Base-by-base conservation (phyloP, 2,329 filamentous ascomycete genomes). In the Fusarium decemcellulare region DNA sequence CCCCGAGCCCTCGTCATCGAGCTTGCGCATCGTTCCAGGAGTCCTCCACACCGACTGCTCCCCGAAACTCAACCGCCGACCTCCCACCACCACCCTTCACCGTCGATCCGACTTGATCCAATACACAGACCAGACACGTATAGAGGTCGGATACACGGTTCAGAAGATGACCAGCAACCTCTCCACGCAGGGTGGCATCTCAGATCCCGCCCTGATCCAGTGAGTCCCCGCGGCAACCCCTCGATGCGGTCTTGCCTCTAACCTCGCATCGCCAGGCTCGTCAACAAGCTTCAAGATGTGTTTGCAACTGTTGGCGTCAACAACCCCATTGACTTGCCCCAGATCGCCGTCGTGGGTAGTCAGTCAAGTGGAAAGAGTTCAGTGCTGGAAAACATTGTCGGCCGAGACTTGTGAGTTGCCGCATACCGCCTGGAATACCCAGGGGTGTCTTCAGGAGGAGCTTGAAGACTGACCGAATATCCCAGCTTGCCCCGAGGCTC, bases 281-380 rank as follows among this genome's bases (percentile, higher is more conserved):
- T 99, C 80, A 99, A 99, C 87, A 98, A 97, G 87, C 91, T 99
- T 50, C 96, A 99, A 81, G 96, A 99, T 93, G 96, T 99, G 75
- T 99, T 99, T 81, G 92, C 95, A 68, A 98, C 96, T 43, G 96
- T 99, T 75, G 96, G 96, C 75, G 96, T 98, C 78, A 96, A 97
- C 89, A 99, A 99, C 83, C 96, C 96, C 68, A 99, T 99, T 87
- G 96, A 99, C 85, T 85, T 99, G 70, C 96, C 96, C 59, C 96
- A 99, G 86, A 99, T 99, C 81, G 95, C 92, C 74, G 96, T 99
- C 74, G 96, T 99, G 61, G 96, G 96, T 78, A 98, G 95, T 82
- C 96, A 99, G 85, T 99, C 96, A 18, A 98, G 95, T 82, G 96
- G 96, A 84, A 99, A 99, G 91, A 98, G 94, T 87, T 99, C 96